A percentile compares a stretch with the other conserved stretches of the same genome.
Evolutionary conservation across 1,139 yeast species (phyloP).

Genomic region (Saccharomycopsis crataegensis): DNA sequence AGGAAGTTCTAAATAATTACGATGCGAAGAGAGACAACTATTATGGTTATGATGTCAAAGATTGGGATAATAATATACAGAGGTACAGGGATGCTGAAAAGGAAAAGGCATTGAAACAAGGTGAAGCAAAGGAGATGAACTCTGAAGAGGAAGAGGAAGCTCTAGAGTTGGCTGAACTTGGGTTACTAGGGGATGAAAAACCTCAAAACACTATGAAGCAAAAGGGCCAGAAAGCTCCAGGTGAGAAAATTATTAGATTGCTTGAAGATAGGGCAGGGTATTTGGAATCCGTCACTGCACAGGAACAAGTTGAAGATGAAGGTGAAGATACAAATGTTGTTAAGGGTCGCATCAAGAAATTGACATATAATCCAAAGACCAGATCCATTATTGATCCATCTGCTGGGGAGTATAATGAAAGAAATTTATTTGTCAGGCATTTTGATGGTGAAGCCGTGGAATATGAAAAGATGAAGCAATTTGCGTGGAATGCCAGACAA

Average conservation of each 20-base stretch:
- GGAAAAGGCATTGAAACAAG: slow-evolving; percentile 22
- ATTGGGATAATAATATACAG: slow-evolving; percentile 46
- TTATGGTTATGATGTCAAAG: slow-evolving; percentile 62
- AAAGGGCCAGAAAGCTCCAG: slow-evolving; percentile 20
- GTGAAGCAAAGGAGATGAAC: slow-evolving; percentile 21
- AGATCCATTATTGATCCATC: slow-evolving; percentile 40
- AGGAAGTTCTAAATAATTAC: slow-evolving; percentile 33
- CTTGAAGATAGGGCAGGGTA: slow-evolving; percentile 36
- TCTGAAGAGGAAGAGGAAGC: slow-evolving; percentile 26
- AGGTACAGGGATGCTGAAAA: slow-evolving; percentile 26
- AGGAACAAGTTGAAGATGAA: slow-evolving; percentile 17
- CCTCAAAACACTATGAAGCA: slow-evolving; percentile 1
- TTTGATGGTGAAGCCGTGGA: slow-evolving; percentile 45
- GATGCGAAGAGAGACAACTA: slow-evolving; percentile 73
- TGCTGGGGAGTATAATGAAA: slow-evolving; percentile 43
- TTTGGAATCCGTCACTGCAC: slow-evolving; percentile 27
- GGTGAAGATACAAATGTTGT: slow-evolving; percentile 22
- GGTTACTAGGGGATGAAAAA: slow-evolving; percentile 23
- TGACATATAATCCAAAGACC: slow-evolving; percentile 50
- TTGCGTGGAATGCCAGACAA: slow-evolving; percentile 42
- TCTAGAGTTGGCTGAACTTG: slow-evolving; percentile 42
- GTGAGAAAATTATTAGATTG: slow-evolving; percentile 28
- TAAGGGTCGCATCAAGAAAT: slow-evolving; percentile 19
- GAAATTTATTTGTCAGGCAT: slow-evolving; percentile 46
- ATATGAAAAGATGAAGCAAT: slow-evolving; percentile 39